Base-by-base conservation (phyloP, 225 moss, liverwort and hornwort species). In the Bryoerythrophyllum caledonicum region DNA sequence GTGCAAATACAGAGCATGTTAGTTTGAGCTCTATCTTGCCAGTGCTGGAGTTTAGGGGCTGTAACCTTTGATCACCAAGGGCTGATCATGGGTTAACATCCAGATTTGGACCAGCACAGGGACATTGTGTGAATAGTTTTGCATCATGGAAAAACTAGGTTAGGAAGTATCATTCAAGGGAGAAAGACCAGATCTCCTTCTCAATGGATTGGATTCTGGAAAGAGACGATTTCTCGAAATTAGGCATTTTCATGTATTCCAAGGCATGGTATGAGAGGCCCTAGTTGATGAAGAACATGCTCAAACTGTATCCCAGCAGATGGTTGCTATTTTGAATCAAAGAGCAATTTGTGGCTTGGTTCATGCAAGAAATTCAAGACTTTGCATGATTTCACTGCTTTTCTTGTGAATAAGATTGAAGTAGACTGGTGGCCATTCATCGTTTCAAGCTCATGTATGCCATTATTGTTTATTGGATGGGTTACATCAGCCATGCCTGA, bases 11-110 rank as follows among this genome's bases (percentile, higher is more conserved):
- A 30, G 30, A 30, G 30, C 30, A 34, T 34, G 34, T 4, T 34
- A 34, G 34, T 34, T 34, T 34, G 34, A n/a, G n/a, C 2, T 38
- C 10, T 38, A 8, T 38, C 38, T 35, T 46, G 60, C 30, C 19
- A 41, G 0, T 20, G 9, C 60, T 72, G 60, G 30, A 72, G 44
- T 60, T 72, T 44, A 41, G n/a, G 24, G 27, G 10, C 38, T 38
- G 20, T 71, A 67, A 63, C 68, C 57, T 68, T 83, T 76, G 40
- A 68, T 9, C 6, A 38, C 24, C 26, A 80, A 83, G 52, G 68
- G 73, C 12, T 40, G 6, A 27, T 43, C 65, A n/a, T 1, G 0
- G n/a, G 1, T 6, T 51, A 0, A 0, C 15, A 4, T 72, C 67
- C 24, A 76, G 68, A 80, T 72, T 76, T 68, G 43, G 44, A 58